phyloP scores from a whole-genome alignment of 176 grass and related monocot species.

The Rhynchospora tenuis region DNA sequence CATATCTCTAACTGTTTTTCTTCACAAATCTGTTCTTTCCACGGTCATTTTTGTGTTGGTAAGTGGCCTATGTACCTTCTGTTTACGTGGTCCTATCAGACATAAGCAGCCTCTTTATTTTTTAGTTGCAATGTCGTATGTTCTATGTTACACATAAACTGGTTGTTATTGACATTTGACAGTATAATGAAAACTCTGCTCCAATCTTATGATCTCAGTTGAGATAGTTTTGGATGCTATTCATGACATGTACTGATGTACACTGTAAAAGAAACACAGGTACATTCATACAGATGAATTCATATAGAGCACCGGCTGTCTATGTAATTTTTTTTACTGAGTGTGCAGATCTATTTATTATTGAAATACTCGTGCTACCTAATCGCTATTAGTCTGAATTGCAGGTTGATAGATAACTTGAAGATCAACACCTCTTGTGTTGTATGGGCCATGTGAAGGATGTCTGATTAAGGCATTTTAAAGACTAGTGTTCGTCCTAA shows the following conservation, averaged over 20 bases:
- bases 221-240: neutral
- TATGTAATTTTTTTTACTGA: too few species aligned
- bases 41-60: constrained; percentile 46
- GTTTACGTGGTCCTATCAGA: neutral
- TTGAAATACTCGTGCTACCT: too few species aligned
- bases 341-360: too few species aligned
- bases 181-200: neutral
- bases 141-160: neutral
- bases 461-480: too few species aligned
- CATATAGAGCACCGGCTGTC: too few species aligned
- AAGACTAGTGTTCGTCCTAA: too few species aligned
- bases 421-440: too few species aligned
- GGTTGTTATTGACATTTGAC: neutral
- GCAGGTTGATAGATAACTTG: too few species aligned
- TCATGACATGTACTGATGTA: neutral
- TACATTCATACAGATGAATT: too few species aligned
- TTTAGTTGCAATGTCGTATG: neutral
- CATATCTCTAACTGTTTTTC: constrained; percentile 35
- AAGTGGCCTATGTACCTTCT: neutral
- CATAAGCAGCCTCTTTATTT: neutral
- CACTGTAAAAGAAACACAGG: neutral
- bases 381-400: too few species aligned
- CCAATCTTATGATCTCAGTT: neutral
- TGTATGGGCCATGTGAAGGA: too few species aligned
- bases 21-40: constrained; percentile 75